Evolutionary conservation across 768 basidiomycete species (phyloP), one percentile per base, ranked within the genome.

Genomic region (Amyloporia xantha): DNA sequence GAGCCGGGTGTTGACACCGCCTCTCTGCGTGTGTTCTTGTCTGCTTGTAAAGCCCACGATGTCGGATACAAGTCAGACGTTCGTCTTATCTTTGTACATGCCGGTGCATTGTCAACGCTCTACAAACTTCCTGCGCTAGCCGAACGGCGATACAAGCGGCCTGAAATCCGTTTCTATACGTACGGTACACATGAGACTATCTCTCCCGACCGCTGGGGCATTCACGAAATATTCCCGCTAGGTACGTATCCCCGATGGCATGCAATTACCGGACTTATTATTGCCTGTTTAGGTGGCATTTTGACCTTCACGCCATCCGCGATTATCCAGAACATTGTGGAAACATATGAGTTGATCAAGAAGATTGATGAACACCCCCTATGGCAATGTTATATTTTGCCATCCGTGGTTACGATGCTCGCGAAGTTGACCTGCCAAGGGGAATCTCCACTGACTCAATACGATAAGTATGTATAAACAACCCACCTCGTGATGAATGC

Each of bases 271-370:
- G n/a, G n/a, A n/a, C n/a, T n/a, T n/a, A 15, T 24, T 28, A 48
- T n/a, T n/a, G n/a, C n/a, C n/a, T n/a, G n/a, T n/a, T 4, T 50
- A 90, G 88, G 88, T 41, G 88, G 88, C 2, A 65, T 90, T 52
- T 73, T 81, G 2, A 86, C 86, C 1, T 84, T 90, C 50, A 83
- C 81, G 15, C 74, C 86, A 1, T 67, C 67, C 46, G 82, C 78
- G 17, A 70, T 90, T 41, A 53, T 73, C 11, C 72, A 77, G 28
- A 72, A 83, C 58, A 77, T 79, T 4, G 44, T 71, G 28, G 76
- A 71, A 12, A 63, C 78, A 10, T 63, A 69, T 36, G 60, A 75
- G 13, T 64, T 73, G 9, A 78, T 90, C 36, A 65, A 61, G 19
- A 68, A 76, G 55, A 63, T 85, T 12, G 63, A 69, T 47, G 68